Conservation (phyloP, 768 basidiomycete species). For the Auriscalpium vulgare region DNA sequence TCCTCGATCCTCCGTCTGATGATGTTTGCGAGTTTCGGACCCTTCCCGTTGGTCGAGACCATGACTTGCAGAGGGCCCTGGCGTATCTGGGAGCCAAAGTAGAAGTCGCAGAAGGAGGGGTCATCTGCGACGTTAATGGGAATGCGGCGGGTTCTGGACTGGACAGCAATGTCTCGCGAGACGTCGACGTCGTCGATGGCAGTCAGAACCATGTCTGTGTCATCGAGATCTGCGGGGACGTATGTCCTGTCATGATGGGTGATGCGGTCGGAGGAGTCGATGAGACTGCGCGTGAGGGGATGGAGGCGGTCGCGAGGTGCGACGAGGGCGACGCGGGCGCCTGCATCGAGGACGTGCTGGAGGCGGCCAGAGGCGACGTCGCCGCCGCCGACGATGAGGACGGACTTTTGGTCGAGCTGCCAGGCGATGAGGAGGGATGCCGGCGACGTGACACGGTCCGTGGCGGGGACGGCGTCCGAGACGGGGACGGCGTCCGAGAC, state of each 20-base stretch:
- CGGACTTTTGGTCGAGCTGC: constrained; percentile 78
- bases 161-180: constrained; percentile 62
- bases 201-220: constrained; percentile 81
- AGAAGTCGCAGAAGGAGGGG: constrained; percentile 94
- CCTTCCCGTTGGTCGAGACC: constrained; percentile 92
- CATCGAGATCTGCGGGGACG: constrained; percentile 54
- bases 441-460: too few species aligned
- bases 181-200: constrained; percentile 78
- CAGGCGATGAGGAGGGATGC: constrained; percentile 82
- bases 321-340: constrained; percentile 72
- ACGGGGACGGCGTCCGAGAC: too few species aligned
- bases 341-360: constrained; percentile 75
- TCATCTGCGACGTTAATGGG: constrained; percentile 97
- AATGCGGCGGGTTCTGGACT: constrained; percentile 60
- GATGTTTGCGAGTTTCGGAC: constrained; percentile 84
- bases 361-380: constrained; percentile 85
- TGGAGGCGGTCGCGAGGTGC: constrained; percentile 63
- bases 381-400: constrained; percentile 92
- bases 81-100: constrained; percentile 91
- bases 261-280: constrained; percentile 46
- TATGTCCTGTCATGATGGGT: constrained; percentile 69
- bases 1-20: constrained; percentile 63
- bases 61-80: constrained; percentile 89
- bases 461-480: too few species aligned
- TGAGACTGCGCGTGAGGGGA: constrained; percentile 44